Conservation (phyloP, 306 rosid species). For the Lagenaria siceraria region DNA sequence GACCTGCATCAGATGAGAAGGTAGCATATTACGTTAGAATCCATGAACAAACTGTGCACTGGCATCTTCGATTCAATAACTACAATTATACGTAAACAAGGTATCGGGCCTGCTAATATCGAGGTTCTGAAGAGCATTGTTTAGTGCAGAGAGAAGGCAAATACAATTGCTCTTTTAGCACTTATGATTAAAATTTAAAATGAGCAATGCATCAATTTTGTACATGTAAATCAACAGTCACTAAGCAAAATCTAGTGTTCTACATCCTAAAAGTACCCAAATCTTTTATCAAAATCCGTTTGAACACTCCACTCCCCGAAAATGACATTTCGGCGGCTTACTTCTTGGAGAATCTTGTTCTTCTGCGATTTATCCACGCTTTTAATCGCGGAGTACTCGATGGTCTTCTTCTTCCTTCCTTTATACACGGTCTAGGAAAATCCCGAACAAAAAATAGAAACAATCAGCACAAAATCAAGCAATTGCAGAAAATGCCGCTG, state of each 20-base stretch:
- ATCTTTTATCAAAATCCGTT: background rate
- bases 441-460: background rate
- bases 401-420: constrained; percentile 96
- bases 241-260: background rate
- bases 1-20: constrained; percentile 39
- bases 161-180: background rate
- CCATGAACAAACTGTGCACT: background rate
- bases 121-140: background rate
- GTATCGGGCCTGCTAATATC: background rate
- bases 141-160: background rate
- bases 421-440: constrained; percentile 70
- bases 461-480: background rate
- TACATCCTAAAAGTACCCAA: background rate
- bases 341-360: constrained; percentile 90
- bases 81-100: background rate
- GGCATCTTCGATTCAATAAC: background rate
- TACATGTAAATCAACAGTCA: background rate
- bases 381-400: constrained; percentile 85
- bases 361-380: constrained; percentile 89
- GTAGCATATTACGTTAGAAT: background rate
- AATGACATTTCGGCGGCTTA: constrained; percentile 16
- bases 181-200: background rate
- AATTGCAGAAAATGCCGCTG: background rate
- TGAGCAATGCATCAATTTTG: background rate
- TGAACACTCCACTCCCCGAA: background rate